A percentile compares a stretch with the other conserved stretches of the same genome.
phyloP scores from a whole-genome alignment of 305 asterid species.

The Fraxinus sp. region DNA sequence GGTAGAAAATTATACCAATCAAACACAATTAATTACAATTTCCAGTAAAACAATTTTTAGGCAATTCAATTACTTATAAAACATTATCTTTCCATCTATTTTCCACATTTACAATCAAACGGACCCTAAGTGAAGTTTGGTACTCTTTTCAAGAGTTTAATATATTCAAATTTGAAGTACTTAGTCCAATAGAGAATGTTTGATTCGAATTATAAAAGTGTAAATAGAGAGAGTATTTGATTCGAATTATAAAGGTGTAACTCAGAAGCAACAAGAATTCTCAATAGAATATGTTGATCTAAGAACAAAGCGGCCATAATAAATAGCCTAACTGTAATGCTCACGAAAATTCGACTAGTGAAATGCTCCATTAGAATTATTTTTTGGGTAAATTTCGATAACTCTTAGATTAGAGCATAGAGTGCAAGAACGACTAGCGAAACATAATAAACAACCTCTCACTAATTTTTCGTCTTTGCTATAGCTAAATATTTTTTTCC shows the following conservation, averaged over 20 bases:
- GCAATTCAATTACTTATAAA: too few relatives aligned
- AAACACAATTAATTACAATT: too few relatives aligned
- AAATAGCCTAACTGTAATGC: background rate
- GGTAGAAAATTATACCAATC: too few relatives aligned
- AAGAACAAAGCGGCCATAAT: constrained; percentile 5
- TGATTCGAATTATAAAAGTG: background rate
- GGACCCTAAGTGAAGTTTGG: background rate
- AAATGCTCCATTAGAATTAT: background rate
- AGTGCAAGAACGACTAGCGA: background rate
- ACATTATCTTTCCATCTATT: too few relatives aligned
- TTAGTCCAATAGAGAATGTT: background rate
- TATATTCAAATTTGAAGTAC: background rate
- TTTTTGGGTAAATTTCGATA: background rate
- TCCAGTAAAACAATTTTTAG: too few relatives aligned
- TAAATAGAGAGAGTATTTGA: background rate
- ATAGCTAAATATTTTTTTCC: background rate
- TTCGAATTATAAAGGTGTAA: background rate
- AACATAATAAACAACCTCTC: background rate
- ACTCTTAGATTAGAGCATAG: background rate
- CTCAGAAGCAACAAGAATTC: background rate
- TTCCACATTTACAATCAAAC: too few relatives aligned
- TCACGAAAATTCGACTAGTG: background rate
- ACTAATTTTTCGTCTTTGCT: background rate
- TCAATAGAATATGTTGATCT: background rate
- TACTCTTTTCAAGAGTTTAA: background rate